phyloP scores from a whole-genome alignment of 148 eudicot species.

The Polygonum aviculare region DNA sequence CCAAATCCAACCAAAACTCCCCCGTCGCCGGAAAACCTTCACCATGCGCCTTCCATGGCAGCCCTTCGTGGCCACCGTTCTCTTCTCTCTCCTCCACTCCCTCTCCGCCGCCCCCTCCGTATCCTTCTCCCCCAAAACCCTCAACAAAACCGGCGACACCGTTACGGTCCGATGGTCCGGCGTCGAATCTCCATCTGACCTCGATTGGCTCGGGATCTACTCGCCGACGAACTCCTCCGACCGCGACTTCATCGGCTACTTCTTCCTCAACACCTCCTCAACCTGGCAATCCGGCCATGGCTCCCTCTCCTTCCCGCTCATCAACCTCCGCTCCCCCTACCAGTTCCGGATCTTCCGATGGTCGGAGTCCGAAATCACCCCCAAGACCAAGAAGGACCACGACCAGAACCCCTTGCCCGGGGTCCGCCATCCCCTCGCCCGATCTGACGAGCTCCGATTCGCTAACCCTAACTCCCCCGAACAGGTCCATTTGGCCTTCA shows the following conservation, averaged over 20 bases:
- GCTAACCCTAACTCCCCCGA: conserved; percentile 62
- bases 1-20: neutral
- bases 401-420: conserved; percentile 86
- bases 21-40: neutral
- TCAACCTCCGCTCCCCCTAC: conserved; percentile 66
- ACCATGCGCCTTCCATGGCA: neutral
- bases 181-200: conserved; percentile 47
- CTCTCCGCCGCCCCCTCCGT: conserved; percentile 19
- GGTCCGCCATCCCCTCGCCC: conserved; percentile 43
- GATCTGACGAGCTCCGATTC: conserved; percentile 39
- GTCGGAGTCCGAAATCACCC: conserved; percentile 46
- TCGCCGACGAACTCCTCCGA: conserved; percentile 53
- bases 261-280: conserved; percentile 41
- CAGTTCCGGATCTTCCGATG: conserved; percentile 78
- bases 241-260: conserved; percentile 66
- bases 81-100: conserved; percentile 17
- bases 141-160: conserved; percentile 53
- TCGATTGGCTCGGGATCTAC: conserved; percentile 90
- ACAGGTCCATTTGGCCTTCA: conserved; percentile 70
- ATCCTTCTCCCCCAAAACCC: conserved; percentile 32
- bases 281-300: conserved; percentile 75
- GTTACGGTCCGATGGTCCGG: conserved; percentile 55
- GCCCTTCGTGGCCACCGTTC: conserved; percentile 10
- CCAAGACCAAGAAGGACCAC: conserved; percentile 44
- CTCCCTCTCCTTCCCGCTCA: conserved; percentile 50